A percentile compares a stretch with the other conserved stretches of the same genome.
These are phyloP conservation scores for Vittaforma corneae DNA, from an alignment of 371 early-diverging fungal species.

Conservation along the genomic window DNA sequence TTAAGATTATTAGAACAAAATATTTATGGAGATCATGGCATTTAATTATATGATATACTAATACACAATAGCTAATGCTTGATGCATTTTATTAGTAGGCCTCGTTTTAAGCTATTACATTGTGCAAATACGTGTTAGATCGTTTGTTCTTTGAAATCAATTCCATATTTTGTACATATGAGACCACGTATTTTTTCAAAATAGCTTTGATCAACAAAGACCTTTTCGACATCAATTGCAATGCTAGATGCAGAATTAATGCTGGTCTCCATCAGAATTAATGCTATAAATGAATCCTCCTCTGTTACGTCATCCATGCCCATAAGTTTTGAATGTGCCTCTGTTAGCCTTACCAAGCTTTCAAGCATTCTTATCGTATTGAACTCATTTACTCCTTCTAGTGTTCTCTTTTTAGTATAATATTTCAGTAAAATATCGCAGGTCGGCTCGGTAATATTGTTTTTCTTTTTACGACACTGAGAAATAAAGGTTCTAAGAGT, in stretches of 20 bases:
- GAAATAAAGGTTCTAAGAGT: slow-evolving; percentile 30
- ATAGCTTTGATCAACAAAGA: slow-evolving; percentile 31
- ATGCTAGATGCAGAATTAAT: slow-evolving; percentile 18
- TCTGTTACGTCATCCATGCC: slow-evolving; percentile 9
- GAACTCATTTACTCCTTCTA: slow-evolving; percentile 37
- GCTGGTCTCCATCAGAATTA: slow-evolving; percentile 38
- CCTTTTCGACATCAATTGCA: slow-evolving; percentile 4
- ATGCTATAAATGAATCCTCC: slow-evolving; percentile 42
- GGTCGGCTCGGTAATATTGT: slow-evolving; percentile 14
- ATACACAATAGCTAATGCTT: too few relatives aligned
- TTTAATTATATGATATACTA: neutral
- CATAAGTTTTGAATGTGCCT: slow-evolving; percentile 53
- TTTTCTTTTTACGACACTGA: slow-evolving; percentile 28
- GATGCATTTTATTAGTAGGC: too few relatives aligned
- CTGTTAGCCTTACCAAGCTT: slow-evolving; percentile 53
- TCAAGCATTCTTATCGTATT: slow-evolving; percentile 57
- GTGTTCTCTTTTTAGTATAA: slow-evolving; percentile 45
- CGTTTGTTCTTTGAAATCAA: too few relatives aligned
- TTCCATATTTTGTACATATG: too few relatives aligned
- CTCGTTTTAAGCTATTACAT: too few relatives aligned
- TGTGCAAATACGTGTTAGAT: too few relatives aligned
- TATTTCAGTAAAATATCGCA: slow-evolving; percentile 43
- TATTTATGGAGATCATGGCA: neutral
- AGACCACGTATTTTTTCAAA: too few relatives aligned
- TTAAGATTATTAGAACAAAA: too few relatives aligned